Evolutionary conservation across 148 eudicot genomes (phyloP).

Genomic region (Chenopodium suecicum): DNA sequence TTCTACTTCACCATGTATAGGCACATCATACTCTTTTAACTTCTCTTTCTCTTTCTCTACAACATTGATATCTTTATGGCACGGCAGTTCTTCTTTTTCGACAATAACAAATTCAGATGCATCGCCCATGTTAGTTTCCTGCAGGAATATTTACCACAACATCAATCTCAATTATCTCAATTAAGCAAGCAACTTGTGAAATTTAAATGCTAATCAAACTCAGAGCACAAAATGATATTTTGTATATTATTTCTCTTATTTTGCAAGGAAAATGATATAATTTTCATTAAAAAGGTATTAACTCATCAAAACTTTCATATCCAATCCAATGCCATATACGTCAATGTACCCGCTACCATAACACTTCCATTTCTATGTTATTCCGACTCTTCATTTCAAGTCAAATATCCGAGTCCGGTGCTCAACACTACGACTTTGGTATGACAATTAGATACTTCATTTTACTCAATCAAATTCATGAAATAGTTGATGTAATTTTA

Average conservation of each 20-base stretch:
- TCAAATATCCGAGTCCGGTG: too few relatives aligned
- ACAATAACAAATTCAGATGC: slow-evolving; percentile 29
- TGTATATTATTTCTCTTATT: neutral
- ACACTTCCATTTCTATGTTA: neutral
- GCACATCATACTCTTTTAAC: neutral
- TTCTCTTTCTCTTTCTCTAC: slow-evolving; percentile 7
- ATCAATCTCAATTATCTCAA: slow-evolving; percentile 13
- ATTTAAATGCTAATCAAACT: neutral
- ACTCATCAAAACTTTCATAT: neutral
- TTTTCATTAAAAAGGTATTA: too few relatives aligned
- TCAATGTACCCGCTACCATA: neutral
- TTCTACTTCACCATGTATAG: slow-evolving; percentile 16
- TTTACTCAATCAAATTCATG: too few relatives aligned
- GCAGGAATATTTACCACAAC: slow-evolving; percentile 12
- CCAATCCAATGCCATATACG: neutral
- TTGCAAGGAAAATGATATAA: neutral
- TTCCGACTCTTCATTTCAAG: too few relatives aligned
- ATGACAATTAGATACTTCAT: too few relatives aligned
- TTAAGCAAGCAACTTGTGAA: neutral
- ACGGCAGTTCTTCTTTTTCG: slow-evolving; percentile 25
- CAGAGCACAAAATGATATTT: neutral
- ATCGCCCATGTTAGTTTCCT: slow-evolving; percentile 24
- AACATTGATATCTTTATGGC: slow-evolving; percentile 14
- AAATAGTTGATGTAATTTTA: too few relatives aligned
- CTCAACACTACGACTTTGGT: too few relatives aligned